Evolutionary conservation across 2,329 filamentous ascomycete species (phyloP).

Genomic region (Calonectria fujianensis): DNA sequence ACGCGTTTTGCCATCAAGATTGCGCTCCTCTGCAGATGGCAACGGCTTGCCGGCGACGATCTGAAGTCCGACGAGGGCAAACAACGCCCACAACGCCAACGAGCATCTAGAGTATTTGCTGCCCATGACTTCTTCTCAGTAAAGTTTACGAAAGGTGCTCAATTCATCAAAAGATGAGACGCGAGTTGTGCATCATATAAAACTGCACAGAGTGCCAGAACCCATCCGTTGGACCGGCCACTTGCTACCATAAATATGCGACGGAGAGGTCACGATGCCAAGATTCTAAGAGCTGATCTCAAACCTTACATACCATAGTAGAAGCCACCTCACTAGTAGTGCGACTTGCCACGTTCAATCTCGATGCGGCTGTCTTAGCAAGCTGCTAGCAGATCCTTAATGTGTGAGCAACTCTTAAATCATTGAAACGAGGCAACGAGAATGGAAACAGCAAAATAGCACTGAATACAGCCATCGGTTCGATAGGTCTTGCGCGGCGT

Average conservation of each 20-base stretch:
- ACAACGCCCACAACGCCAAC: neutral
- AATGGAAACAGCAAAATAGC: neutral
- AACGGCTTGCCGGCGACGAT: neutral
- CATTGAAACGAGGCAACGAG: neutral
- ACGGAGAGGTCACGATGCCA: neutral
- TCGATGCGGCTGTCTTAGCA: neutral
- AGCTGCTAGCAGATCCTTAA: neutral
- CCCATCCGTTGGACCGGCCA: neutral
- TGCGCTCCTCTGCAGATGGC: neutral
- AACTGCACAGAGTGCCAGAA: neutral
- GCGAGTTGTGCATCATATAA: neutral
- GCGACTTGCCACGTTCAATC: neutral
- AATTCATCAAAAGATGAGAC: neutral
- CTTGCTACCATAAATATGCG: neutral
- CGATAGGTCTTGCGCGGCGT: neutral
- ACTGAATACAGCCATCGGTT: neutral
- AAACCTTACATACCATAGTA: constrained; percentile 12
- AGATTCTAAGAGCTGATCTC: neutral
- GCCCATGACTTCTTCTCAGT: neutral
- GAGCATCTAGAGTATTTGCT: neutral
- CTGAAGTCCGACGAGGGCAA: neutral
- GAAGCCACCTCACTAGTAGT: neutral
- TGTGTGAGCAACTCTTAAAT: too few relatives aligned
- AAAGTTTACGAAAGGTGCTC: neutral
- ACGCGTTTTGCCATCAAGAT: neutral